Base-by-base conservation (phyloP, 139 green algal genomes). In the Cymbomonas tetramitiformis region DNA sequence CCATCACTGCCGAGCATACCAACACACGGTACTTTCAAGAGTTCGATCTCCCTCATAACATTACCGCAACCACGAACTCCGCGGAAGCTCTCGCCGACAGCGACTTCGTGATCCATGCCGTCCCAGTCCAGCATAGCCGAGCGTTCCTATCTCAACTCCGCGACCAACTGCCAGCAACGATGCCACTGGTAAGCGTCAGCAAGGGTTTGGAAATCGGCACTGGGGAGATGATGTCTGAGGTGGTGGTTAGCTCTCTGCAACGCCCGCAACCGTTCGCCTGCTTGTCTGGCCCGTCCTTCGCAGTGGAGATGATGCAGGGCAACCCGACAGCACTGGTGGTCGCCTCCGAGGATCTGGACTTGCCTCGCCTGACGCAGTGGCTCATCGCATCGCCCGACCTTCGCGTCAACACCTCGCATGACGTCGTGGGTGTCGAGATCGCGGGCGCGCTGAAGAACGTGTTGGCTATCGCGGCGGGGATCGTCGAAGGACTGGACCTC, bases 401-500 rank as follows among this genome's bases (percentile, higher is more conserved):
- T 72, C 78, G 91, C 2, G 84, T 99, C 30, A 96, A 96, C 83
- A 92, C 75, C 6, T 82, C 77, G 18, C 86, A 63, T 4, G 91
- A 98, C 52, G 91, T 98, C 39, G 75, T 83, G 2, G 91, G 91
- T 15, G 88, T 97, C 9, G 91, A 99, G 76, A 84, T 97, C 38
- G 94, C 85, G 48, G 91, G 91, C 19, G 89, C 91, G 23, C 74
- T 96, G 19, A 99, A 99, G 61, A 99, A 99, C 61, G 91, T 99
- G 67, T 73, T 99, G 39, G 91, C 91, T 15, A 95, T 99, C 52
- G 91, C 87, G 1, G 90, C 91, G 6, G 91, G 91, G 38, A 96
- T 99, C 40, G 86, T 96, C 34, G 82, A 97, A 54, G 91, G 91
- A 2, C 68, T 96, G 57, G 84, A 88, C 36, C 77, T 99, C 41